These are phyloP conservation scores for Pythium plurisporium DNA, from an alignment of 352 stramenopile genomes.

Conservation along the genomic window DNA sequence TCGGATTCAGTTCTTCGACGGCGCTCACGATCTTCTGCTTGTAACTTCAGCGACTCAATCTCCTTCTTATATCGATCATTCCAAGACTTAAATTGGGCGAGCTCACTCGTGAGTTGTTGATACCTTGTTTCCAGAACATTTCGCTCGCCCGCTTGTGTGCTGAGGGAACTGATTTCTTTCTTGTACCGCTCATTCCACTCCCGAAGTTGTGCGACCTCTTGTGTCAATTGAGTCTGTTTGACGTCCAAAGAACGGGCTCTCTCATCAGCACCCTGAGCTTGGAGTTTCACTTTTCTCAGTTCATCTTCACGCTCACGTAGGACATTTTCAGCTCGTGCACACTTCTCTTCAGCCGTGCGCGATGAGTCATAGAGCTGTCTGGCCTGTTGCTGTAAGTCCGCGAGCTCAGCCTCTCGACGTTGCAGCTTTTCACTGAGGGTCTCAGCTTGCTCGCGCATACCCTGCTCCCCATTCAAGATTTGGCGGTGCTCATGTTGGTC, in stretches of 20 bases:
- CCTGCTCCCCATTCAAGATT: neutral
- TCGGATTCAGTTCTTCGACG: conserved; percentile 18
- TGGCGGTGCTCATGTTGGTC: conserved; percentile 2
- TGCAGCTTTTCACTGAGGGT: conserved; percentile 2
- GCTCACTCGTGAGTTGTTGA: conserved; percentile 5
- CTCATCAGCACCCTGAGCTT: conserved; percentile 6
- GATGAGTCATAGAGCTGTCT: conserved; percentile 12
- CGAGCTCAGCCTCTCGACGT: conserved; percentile 13
- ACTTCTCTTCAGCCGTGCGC: conserved; percentile 6
- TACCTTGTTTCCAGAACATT: neutral
- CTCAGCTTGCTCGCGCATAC: conserved; percentile 1
- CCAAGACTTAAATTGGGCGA: conserved; percentile 7
- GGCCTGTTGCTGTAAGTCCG: conserved; percentile 10
- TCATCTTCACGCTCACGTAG: conserved; percentile 10
- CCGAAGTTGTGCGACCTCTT: conserved; percentile 7
- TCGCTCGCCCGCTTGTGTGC: neutral
- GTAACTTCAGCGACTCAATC: conserved; percentile 8
- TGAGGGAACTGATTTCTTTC: conserved; percentile 4
- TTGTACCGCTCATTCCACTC: conserved; percentile 20
- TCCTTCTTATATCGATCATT: conserved; percentile 27
- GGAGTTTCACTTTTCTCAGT: conserved; percentile 3
- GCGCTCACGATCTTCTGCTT: conserved; percentile 16
- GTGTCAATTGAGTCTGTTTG: conserved; percentile 2
- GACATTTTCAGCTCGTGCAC: neutral
- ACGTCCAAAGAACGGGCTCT: neutral